Percentiles rank a stretch among this genome's conserved stretches.
Evolutionary conservation across 768 basidiomycete genomes (phyloP).

Genomic region (Psilocybe cyanescens): DNA sequence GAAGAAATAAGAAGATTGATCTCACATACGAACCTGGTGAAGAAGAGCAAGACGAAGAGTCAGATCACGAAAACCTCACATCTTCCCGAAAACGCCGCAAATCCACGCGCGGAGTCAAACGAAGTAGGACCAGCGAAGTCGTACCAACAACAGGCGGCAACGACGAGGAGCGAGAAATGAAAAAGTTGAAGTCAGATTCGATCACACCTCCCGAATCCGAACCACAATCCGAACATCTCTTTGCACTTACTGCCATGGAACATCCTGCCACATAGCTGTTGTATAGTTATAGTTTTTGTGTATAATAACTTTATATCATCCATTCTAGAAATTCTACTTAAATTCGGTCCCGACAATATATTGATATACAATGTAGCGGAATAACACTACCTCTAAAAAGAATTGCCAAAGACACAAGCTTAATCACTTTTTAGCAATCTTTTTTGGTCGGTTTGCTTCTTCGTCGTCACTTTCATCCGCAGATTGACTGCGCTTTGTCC

Average conservation of each 20-base stretch:
- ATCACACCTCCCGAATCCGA: conserved; percentile 10
- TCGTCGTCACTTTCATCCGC: conserved; percentile 16
- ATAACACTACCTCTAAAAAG: neutral
- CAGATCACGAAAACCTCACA: conserved; percentile 23
- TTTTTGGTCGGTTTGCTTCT: conserved; percentile 18
- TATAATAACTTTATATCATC: too few species aligned
- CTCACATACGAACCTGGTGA: conserved; percentile 41
- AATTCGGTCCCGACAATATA: neutral
- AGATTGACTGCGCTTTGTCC: conserved; percentile 9
- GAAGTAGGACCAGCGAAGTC: conserved; percentile 35
- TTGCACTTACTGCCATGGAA: neutral
- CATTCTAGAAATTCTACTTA: too few species aligned
- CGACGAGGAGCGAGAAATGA: conserved; percentile 33
- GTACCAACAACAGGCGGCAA: conserved; percentile 22
- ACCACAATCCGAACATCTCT: neutral
- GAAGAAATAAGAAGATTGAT: conserved; percentile 34
- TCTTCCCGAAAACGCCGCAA: conserved; percentile 21
- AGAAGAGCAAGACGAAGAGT: conserved; percentile 30
- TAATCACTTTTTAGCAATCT: conserved; percentile 13
- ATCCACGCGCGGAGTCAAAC: conserved; percentile 37
- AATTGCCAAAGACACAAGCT: neutral
- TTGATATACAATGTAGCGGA: neutral
- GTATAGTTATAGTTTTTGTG: too few species aligned
- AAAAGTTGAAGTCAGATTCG: conserved; percentile 36
- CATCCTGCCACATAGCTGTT: neutral